Evolutionary conservation across 2,329 filamentous ascomycete species (phyloP).

Genomic region (Bisporella sp.): DNA sequence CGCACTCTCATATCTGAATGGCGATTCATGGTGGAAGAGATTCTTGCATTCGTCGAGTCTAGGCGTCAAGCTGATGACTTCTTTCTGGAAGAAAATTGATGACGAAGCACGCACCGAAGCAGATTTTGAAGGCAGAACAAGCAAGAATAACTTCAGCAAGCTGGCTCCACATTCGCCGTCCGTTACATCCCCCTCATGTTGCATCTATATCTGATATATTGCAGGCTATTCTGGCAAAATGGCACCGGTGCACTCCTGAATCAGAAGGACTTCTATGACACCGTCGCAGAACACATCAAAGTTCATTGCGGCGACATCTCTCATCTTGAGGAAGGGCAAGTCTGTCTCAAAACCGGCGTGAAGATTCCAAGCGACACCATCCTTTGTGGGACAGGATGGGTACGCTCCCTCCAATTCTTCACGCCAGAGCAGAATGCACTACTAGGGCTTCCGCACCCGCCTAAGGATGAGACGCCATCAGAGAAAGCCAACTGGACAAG

Average conservation of each 20-base stretch:
- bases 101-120: neutral
- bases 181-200: neutral
- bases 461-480: conserved; percentile 9
- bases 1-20: neutral
- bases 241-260: conserved; percentile 3
- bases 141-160: conserved; percentile 1
- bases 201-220: neutral
- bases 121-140: neutral
- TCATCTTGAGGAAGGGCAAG: conserved; percentile 8
- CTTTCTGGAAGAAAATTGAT: neutral
- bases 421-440: conserved; percentile 12
- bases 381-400: conserved; percentile 23
- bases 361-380: conserved; percentile 19
- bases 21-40: conserved; percentile 1
- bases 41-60: neutral
- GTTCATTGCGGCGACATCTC: conserved; percentile 16
- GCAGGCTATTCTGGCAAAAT: conserved; percentile 6
- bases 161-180: neutral
- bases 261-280: conserved; percentile 5
- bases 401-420: conserved; percentile 18
- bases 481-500: conserved; percentile 17
- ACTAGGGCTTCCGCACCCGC: conserved; percentile 19
- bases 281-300: conserved; percentile 7
- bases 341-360: conserved; percentile 11
- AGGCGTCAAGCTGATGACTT: neutral